Base-by-base conservation (phyloP, 208 protist genomes). In the Leishmania amazonensis region DNA sequence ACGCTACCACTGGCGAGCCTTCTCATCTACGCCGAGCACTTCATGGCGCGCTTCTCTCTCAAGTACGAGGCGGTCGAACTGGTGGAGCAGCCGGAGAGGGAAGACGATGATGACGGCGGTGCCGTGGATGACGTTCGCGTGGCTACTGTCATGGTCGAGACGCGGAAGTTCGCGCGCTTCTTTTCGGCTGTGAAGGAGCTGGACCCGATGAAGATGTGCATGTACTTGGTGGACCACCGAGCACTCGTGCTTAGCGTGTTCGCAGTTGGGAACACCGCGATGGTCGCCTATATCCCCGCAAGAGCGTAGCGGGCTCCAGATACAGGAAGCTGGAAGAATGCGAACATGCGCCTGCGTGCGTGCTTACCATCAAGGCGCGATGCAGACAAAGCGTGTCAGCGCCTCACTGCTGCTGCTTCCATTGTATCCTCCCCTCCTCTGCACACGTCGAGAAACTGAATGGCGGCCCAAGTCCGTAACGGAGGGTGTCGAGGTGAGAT, bases 231-330 rank as follows among this genome's bases (percentile, higher is more conserved):
- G 19, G 76, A 95, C 73, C 51, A 81, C 9, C 57, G 76, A 28
- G 88, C 91, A 0, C 83, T 97, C 40, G 90, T 95, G 78, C 83
- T 97, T 60, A 93, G 89, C 67, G 86, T 94, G 28, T 84, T 78
- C 45, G 87, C 89, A 8, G 79, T 78, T 3, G 82, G 81, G 8
- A 83, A 85, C 49, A 94, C 90, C 58, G 91, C 82, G 11, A 83
- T 97, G 51, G 91, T 94, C 0, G 91, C 90, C n/a, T 96, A 95
- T 84, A 94, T 97, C 54, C 94, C 94, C 40, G 94, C 92, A 21
- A 90, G 85, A 68, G 42, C 31, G 73, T 85, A 45, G 53, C 40
- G 78, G 70, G 40, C 11, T 72, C 31, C 31, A 67, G 54, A 1
- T 40, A 17, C 15, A 57, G 28, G 28, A 40, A 24, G 70, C 38